A percentile compares a stretch with the other conserved stretches of the same genome.
Conservation (phyloP, 176 grass and related monocot genomes). For the Triticum urartu region DNA sequence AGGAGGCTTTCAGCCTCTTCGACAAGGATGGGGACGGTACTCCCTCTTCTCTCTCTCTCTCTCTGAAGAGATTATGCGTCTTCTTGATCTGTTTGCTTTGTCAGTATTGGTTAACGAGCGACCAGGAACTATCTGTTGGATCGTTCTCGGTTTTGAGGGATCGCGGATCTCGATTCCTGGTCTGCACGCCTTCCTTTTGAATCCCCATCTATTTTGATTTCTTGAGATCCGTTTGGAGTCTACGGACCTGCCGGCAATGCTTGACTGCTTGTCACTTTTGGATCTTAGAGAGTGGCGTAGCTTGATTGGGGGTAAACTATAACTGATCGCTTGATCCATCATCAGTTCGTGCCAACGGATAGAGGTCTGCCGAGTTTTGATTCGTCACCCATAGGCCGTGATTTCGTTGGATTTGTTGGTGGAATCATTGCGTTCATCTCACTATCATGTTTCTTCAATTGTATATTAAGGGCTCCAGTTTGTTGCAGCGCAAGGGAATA, state of each 20-base stretch:
- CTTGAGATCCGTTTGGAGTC: background rate
- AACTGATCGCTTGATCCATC: background rate
- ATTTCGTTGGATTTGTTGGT: background rate
- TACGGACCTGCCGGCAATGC: background rate
- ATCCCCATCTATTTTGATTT: background rate
- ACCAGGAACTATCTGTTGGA: background rate
- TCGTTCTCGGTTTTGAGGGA: background rate
- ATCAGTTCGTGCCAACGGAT: background rate
- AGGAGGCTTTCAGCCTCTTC: slow-evolving; percentile 97
- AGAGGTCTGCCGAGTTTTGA: background rate
- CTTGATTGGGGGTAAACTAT: background rate
- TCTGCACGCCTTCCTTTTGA: background rate
- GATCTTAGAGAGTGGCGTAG: background rate
- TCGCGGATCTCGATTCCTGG: background rate
- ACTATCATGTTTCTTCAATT: background rate
- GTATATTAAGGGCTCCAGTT: background rate
- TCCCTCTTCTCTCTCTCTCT: background rate
- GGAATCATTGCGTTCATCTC: background rate
- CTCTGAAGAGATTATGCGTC: background rate
- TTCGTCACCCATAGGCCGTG: background rate
- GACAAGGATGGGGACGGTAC: slow-evolving; percentile 97
- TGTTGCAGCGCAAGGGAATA: background rate
- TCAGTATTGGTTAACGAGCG: background rate
- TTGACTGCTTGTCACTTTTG: background rate
- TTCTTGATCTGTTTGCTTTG: background rate